A percentile compares a stretch with the other conserved stretches of the same genome.
phyloP scores from a whole-genome alignment of 2,329 filamentous ascomycete species.

The Xylariaceae sp. region DNA sequence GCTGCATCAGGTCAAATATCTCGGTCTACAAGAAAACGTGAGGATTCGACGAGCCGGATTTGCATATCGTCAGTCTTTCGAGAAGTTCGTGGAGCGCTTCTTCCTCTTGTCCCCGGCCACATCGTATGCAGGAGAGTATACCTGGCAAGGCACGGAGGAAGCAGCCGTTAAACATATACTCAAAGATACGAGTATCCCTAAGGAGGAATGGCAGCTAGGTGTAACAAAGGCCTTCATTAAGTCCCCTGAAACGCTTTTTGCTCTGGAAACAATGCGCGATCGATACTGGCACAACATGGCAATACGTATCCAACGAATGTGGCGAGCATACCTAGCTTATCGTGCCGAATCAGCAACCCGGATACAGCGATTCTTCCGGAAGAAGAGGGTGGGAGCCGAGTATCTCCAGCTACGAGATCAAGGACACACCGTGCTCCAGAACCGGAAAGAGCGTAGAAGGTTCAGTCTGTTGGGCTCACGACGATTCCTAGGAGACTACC shows the following conservation, averaged over 20 bases:
- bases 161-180: conserved; percentile 87
- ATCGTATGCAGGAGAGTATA: conserved; percentile 95
- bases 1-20: conserved; percentile 96
- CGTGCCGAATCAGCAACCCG: conserved; percentile 85
- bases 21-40: conserved; percentile 98
- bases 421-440: conserved; percentile 73
- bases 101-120: conserved; percentile 91
- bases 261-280: conserved; percentile 94
- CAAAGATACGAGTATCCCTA: conserved; percentile 91
- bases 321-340: conserved; percentile 93
- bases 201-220: conserved; percentile 95
- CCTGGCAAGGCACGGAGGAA: conserved; percentile 83
- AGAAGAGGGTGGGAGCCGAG: conserved; percentile 84
- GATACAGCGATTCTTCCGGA: conserved; percentile 93
- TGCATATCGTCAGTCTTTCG: conserved; percentile 92
- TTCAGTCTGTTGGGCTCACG: conserved; percentile 89
- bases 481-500: conserved; percentile 90
- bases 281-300: conserved; percentile 99
- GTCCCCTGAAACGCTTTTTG: conserved; percentile 92
- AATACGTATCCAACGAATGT: conserved; percentile 91
- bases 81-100: conserved; percentile 97
- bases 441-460: conserved; percentile 83
- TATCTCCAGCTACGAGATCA: conserved; percentile 83
- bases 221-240: conserved; percentile 98
- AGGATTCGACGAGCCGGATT: conserved; percentile 94